phyloP scores from a whole-genome alignment of 441 rosid genomes.

The Kokia cookei region DNA sequence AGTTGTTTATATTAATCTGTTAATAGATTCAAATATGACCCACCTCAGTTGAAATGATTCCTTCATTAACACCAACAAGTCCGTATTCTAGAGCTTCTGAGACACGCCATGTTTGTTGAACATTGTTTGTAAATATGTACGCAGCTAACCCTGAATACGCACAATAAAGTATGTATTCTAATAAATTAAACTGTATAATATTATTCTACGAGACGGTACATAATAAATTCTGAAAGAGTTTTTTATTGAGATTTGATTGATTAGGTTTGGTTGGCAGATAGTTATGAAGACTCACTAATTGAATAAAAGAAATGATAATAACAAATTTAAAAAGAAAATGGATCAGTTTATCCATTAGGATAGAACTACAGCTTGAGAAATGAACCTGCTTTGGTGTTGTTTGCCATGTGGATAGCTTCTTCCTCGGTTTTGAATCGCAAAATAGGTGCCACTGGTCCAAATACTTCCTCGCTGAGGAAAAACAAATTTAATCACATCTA shows the following conservation, averaged over 20 bases:
- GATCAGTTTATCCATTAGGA: background rate
- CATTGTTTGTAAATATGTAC: slow-evolving; percentile 81
- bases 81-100: slow-evolving; percentile 94
- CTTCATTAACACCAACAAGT: slow-evolving; percentile 88
- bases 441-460: slow-evolving; percentile 96
- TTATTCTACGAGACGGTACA: background rate
- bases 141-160: slow-evolving; percentile 76
- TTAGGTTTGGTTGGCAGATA: background rate
- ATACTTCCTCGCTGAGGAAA: slow-evolving; percentile 75
- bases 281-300: background rate
- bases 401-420: slow-evolving; percentile 77
- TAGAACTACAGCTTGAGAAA: slow-evolving; percentile 2
- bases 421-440: slow-evolving; percentile 82
- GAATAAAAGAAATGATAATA: background rate
- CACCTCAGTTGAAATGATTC: slow-evolving; percentile 87
- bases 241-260: background rate
- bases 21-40: slow-evolving; percentile 11
- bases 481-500: background rate
- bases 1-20: background rate
- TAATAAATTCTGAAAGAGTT: background rate
- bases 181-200: background rate
- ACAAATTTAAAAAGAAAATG: background rate
- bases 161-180: background rate
- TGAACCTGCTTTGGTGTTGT: slow-evolving; percentile 81
- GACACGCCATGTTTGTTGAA: slow-evolving; percentile 89